phyloP scores from a whole-genome alignment of 768 basidiomycete genomes.

The Lentinula detonsa region DNA sequence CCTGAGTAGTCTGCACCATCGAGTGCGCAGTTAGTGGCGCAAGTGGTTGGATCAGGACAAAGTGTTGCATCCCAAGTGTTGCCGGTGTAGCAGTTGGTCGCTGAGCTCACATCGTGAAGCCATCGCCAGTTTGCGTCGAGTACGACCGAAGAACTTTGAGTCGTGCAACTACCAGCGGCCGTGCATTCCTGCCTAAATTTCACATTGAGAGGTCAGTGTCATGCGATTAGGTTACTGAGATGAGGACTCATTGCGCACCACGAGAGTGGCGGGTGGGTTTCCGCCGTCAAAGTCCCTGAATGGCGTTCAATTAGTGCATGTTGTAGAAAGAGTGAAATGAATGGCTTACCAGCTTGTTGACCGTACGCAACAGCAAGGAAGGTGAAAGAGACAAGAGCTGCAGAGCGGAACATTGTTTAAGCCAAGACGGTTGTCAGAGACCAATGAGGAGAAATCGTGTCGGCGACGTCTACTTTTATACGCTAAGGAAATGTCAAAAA shows the following conservation, averaged over 20 bases:
- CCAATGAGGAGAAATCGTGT: too few species aligned
- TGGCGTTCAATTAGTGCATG: not conserved
- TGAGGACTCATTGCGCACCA: not conserved
- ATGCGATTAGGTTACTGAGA: too few species aligned
- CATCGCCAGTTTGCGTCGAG: constrained; percentile 50
- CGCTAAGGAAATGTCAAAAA: too few species aligned
- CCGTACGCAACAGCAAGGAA: constrained; percentile 28
- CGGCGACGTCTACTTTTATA: too few species aligned
- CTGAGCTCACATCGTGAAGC: constrained; percentile 27
- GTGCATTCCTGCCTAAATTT: constrained; percentile 28
- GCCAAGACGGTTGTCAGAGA: too few species aligned
- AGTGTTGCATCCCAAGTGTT: constrained; percentile 46
- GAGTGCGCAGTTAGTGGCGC: constrained; percentile 24
- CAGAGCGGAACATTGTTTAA: constrained; percentile 23
- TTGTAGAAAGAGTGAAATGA: not conserved
- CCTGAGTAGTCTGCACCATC: constrained; percentile 19
- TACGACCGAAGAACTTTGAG: constrained; percentile 23
- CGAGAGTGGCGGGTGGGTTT: constrained; percentile 36
- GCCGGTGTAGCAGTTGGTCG: constrained; percentile 28
- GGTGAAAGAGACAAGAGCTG: constrained; percentile 20
- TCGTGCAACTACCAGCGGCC: constrained; percentile 21
- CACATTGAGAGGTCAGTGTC: too few species aligned
- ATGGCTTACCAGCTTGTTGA: constrained; percentile 32
- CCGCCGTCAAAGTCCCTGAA: constrained; percentile 27
- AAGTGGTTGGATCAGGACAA: constrained; percentile 36